Base-by-base conservation (phyloP, 2,329 filamentous ascomycete species). In the Arthrocladium fulminans region DNA sequence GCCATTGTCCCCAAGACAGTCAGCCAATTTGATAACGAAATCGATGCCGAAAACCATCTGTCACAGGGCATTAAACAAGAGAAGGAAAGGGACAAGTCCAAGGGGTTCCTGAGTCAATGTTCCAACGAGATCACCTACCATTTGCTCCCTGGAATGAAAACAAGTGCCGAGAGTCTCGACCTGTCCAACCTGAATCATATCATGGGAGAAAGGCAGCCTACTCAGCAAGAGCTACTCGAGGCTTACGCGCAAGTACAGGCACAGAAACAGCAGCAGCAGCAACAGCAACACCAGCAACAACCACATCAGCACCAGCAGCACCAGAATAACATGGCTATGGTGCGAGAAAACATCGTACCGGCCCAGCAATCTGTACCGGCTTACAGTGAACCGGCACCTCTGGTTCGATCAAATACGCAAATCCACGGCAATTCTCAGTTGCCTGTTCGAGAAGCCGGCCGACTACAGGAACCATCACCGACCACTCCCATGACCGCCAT, bases 111-210 rank as follows among this genome's bases (percentile, higher is more conserved):
- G 25, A 76, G 74, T 48, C 82, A 81, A 64, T 83, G 80, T 60
- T 75, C 82, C 43, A 77, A 83, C 56, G 81, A 84, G 62, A 77
- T 84, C 44, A 78, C 79, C 2, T 84, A 84, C 58, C 76, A 84
- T 52, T 72, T 84, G 27, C 78, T 81, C 42, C 80, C 80, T n/a
- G 75, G 79, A 19, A 71, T 75, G 29, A 77, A 83, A 55, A 75
- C 78, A 43, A 73, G 75, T 17, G 75, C 77, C 9, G 76, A 80
- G 13, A 57, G 70, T 34, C 63, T 61, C 37, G 69, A 72, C 22
- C 54, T 59, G 23, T 65, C 72, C n/a, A 58, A 70, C 34, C 63
- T 67, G 24, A 65, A 51, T 34, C 65, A 70, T 52, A 61, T 68
- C 19, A 75, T 72, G 50, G 60, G 67, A 48, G 72, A 73, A 51